Evolutionary conservation across 306 rosid genomes (phyloP), one percentile per base, ranked within the genome.

Genomic region (Cicer pinnatifidum): DNA sequence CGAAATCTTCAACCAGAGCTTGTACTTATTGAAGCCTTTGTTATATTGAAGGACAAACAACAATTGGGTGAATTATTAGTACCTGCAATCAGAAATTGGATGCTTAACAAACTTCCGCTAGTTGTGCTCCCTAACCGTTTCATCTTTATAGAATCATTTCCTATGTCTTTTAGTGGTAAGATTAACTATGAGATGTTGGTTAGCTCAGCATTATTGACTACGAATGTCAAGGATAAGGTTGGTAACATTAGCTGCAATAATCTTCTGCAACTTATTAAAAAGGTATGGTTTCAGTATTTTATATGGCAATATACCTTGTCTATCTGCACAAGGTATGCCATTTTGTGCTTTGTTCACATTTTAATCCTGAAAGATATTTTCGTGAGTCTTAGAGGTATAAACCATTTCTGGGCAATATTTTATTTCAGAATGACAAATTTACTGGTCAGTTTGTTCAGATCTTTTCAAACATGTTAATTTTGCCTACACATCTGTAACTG

Each of bases 121-220:
- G 85, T 74, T 44, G 80, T 88, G 81, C 69, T 91, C 84, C 98
- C 98, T 43, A 82, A 81, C 38, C 74, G 39, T 50, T 83, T 85
- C 81, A 71, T 83, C 83, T 78, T 85, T 51, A 67, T 60, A 3
- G 86, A 91, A 67, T 85, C 97, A 71, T 78, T 91, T 80, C 98
- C 98, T 12, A 3, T 76, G 72, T 77, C 96, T 82, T 62, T 88
- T 33, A 86, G 87, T 84, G 97, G 98, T 69, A 93, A 91, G 79
- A 84, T 91, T 83, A 84, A 91, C 75, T 86, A 93, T 84, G 87
- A 86, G 74, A 75, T 82, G 61, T 78, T 93, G 85, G 74, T 68
- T 50, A 53, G 69, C 72, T 82, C 89, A 11, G 41, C 67, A 17
- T 82, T 70, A 81, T 83, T 66, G 41, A 61, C 81, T 17, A 78